Base-by-base conservation (phyloP, 1,284 basidiomycete genomes). In the Fistulinella cinereoalba region DNA sequence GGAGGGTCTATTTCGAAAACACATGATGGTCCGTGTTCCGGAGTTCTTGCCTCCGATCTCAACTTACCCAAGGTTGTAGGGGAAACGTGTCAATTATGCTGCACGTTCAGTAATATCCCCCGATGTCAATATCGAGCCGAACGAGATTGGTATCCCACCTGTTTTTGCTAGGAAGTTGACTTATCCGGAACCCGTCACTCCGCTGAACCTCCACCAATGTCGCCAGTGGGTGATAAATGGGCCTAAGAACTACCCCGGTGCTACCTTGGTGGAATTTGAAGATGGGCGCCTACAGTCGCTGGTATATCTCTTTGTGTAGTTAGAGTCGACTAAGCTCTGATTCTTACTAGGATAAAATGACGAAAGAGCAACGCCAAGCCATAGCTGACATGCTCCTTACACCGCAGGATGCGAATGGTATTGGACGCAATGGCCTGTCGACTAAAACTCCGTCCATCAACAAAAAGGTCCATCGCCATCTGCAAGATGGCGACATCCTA, bases 21-120 rank as follows among this genome's bases (percentile, higher is more conserved):
- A 99, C 67, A 99, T 99, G 97, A 99, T 99, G 97, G 92, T 92
- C 50, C 46, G 47, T 50, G 38, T 46, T 25, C 39, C 12, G 19
- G 32, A 6, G 13, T 33, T 29, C 33, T 46, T 40, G 25, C 34
- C 16, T 28, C 49, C 10, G 21, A 44, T 43, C 43, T 16, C 15
- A 25, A 24, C 49, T 49, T 24, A 48, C 37, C 15, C 36, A 45
- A 51, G n/a, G 32, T 23, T 45, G 18, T 50, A 95, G 92, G 97
- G 97, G 33, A 99, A 99, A 77, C 94, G 97, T 67, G 97, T 99
- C 61, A 99, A 99, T 69, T 97, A 97, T 67, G 94, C 97, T 34
- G 97, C 97, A 27, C 92, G 97, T 56, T 99, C 97, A 13, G 97
- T 99, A 65, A 99, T 99, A 56, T 99, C 97, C 25, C 97, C 97